Evolutionary conservation across 257 asterid genomes (phyloP).

Genomic region (Fraxinus anomala): DNA sequence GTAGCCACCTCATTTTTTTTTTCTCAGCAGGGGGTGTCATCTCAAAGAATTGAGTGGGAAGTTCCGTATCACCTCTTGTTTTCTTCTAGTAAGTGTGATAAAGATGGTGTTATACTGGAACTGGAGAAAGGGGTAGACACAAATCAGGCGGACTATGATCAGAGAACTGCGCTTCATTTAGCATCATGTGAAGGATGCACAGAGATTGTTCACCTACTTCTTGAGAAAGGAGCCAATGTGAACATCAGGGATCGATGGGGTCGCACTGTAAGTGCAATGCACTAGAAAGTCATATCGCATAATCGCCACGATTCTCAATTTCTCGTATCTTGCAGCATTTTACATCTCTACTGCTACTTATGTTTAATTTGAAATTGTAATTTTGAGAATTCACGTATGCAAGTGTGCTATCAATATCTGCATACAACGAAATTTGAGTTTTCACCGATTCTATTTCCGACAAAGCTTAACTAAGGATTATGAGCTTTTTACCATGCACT

Average conservation of each 20-base stretch:
- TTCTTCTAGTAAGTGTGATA: constrained; percentile 63
- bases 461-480: background rate
- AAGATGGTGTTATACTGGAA: constrained; percentile 56
- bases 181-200: constrained; percentile 66
- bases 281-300: constrained; percentile 13
- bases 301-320: background rate
- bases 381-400: background rate
- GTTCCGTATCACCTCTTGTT: constrained; percentile 60
- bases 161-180: constrained; percentile 67
- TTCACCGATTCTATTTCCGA: background rate
- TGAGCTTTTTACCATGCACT: constrained; percentile 2
- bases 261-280: constrained; percentile 57
- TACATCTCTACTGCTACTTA: background rate
- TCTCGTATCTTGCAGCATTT: background rate
- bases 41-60: constrained; percentile 38
- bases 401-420: background rate
- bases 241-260: constrained; percentile 72
- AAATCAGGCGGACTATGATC: constrained; percentile 60
- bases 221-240: constrained; percentile 59
- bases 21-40: constrained; percentile 34
- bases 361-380: background rate
- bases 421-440: constrained; percentile 1
- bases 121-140: constrained; percentile 50
- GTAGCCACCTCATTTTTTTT: background rate
- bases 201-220: constrained; percentile 53